Percentiles rank a stretch among this genome's conserved stretches.
phyloP scores from a whole-genome alignment of 805 yeast species.

The Monosporozyma siamensis region DNA sequence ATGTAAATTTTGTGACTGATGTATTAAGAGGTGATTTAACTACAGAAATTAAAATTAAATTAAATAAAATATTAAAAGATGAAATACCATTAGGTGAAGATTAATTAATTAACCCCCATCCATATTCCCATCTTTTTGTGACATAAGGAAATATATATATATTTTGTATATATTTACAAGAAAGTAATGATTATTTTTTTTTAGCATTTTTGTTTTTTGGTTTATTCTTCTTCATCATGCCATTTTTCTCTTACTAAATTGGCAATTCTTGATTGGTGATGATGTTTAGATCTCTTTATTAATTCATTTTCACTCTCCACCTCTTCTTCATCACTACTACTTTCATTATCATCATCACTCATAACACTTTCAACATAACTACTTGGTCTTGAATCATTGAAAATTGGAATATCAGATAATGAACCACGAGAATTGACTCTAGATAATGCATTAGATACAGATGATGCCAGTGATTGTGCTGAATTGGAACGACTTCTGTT shows the following conservation, averaged over 20 bases:
- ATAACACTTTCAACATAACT: slow-evolving; percentile 1
- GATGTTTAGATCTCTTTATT: background rate
- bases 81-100: slow-evolving; percentile 98
- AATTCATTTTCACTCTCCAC: background rate
- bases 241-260: slow-evolving; percentile 23
- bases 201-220: too few species aligned
- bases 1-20: slow-evolving; percentile 71
- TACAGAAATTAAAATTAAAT: slow-evolving; percentile 70
- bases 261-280: slow-evolving; percentile 14
- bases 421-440: slow-evolving; percentile 54
- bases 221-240: slow-evolving; percentile 17
- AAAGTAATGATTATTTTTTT: too few species aligned
- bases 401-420: slow-evolving; percentile 55
- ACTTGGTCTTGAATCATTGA: slow-evolving; percentile 23
- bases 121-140: background rate
- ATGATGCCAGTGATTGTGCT: slow-evolving; percentile 27
- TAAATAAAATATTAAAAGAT: slow-evolving; percentile 70
- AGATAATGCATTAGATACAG: slow-evolving; percentile 49
- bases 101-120: slow-evolving; percentile 18
- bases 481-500: slow-evolving; percentile 25
- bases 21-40: slow-evolving; percentile 69
- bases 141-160: too few species aligned
- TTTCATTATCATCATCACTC: slow-evolving; percentile 1
- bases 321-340: background rate
- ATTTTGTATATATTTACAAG: background rate